Percentiles rank a stretch among this genome's conserved stretches.
Conservation (phyloP, 805 yeast genomes). For the Kuraishia hungarica region DNA sequence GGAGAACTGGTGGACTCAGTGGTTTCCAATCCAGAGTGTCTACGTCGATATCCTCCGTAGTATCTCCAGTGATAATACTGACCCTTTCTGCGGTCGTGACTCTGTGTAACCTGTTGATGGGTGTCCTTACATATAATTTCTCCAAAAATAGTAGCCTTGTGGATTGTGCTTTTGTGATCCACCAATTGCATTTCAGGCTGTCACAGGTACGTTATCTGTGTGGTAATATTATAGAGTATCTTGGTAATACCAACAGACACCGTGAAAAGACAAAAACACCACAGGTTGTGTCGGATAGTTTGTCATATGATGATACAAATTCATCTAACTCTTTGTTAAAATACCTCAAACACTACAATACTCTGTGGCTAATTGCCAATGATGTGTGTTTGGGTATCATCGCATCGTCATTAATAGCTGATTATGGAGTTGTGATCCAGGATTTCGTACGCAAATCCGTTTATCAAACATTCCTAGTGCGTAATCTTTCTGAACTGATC, state of each 20-base stretch:
- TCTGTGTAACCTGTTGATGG: neutral
- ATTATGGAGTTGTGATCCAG: neutral
- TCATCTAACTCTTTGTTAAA: conserved; percentile 12
- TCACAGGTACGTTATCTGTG: neutral
- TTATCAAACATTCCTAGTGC: conserved; percentile 26
- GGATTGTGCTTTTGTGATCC: conserved; percentile 2
- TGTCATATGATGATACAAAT: neutral
- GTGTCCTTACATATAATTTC: conserved; percentile 3
- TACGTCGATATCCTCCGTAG: neutral
- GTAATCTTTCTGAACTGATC: conserved; percentile 39
- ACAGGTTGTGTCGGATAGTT: too few relatives aligned
- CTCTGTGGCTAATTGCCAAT: conserved; percentile 79
- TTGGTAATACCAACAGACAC: neutral
- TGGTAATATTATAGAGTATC: neutral
- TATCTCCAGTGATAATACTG: neutral
- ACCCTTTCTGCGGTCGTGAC: neutral
- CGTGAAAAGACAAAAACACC: neutral
- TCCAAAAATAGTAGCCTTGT: conserved; percentile 10
- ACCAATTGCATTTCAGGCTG: conserved; percentile 10
- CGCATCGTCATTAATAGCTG: conserved; percentile 36
- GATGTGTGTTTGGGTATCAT: conserved; percentile 72
- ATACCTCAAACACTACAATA: conserved; percentile 75
- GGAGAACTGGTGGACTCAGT: neutral
- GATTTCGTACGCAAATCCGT: conserved; percentile 2
- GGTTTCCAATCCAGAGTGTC: neutral